Base-by-base conservation (phyloP, 2,329 filamentous ascomycete species). In the Beauveria caledonica region DNA sequence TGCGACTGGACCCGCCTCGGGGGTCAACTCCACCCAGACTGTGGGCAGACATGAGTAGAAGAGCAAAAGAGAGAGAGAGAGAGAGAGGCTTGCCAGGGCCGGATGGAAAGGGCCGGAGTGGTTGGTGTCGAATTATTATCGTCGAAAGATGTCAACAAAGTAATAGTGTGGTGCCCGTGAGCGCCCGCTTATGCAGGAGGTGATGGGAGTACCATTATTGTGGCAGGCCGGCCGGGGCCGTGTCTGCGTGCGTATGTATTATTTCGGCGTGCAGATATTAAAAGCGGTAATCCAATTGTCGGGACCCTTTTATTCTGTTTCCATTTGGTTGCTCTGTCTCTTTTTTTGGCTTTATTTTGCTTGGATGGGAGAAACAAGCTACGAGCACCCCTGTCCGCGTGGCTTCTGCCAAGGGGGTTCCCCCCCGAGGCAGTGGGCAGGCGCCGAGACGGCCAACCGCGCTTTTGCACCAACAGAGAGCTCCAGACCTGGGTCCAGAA, bases 171-270 rank as follows among this genome's bases (percentile, higher is more conserved):
- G 13, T 40, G 21, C 21, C 36, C 33, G 51, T 53, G 51, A 53
- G 51, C 51, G 51, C 51, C 51, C 36, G 51, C 51, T 53, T 53
- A 53, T 53, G 51, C 51, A 53, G 36, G 13, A 53, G 33, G 33
- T 40, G 21, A 25, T 53, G 50, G n/a, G 40, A 19, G 40, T 17
- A 17, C 10, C 5, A 21, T n/a, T 50, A 9, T 33, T 50, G 13
- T 17, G 49, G 29, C 33, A 50, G 48, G 48, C 29, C 21, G 17
- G 27, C 25, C 17, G 49, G 49, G 29, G 10, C 8, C 39, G 49
- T 39, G 23, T 52, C 29, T 33, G 49, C 29, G 49, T 9, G n/a
- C 10, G 46, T 9, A 49, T 50, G 15, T 29, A 29, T 50, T 42
- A 8, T 17, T 50, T 33, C 36, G 17, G 48, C 48, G 25, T 33